Percentiles rank a stretch among this genome's conserved stretches.
Conservation (phyloP, 306 rosid species). For the Myrica gale region DNA sequence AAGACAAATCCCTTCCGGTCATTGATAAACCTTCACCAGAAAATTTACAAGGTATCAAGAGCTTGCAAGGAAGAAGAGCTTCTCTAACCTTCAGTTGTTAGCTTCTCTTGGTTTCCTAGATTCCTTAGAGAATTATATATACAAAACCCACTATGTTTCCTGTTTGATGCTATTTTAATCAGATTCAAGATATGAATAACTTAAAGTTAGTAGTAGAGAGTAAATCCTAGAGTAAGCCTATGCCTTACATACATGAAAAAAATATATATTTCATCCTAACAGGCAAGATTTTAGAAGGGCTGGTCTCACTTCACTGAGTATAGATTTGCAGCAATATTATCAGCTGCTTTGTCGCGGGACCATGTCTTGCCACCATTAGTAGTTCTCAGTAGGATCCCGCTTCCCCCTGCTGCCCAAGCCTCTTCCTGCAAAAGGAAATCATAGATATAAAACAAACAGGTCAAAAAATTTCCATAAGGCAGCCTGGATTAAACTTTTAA, state of each 20-base stretch:
- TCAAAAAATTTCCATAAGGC: background rate
- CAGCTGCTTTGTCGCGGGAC: constrained; percentile 96
- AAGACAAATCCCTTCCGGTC: constrained; percentile 86
- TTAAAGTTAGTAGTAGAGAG: constrained; percentile 9
- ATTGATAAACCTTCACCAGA: constrained; percentile 64
- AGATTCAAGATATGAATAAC: constrained; percentile 16
- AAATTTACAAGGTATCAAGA: constrained; percentile 15
- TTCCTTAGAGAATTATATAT: background rate
- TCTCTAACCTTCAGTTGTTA: constrained; percentile 6
- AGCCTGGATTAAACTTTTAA: background rate
- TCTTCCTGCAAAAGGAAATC: constrained; percentile 53
- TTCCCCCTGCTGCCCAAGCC: constrained; percentile 99
- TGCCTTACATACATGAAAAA: constrained; percentile 19
- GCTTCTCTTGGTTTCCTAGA: background rate
- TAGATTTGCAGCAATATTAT: constrained; percentile 91
- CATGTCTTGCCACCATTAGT: constrained; percentile 93
- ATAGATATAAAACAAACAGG: background rate
- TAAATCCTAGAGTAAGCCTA: constrained; percentile 5
- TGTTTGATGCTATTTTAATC: background rate
- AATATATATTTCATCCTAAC: background rate
- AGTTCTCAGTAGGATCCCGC: constrained; percentile 83
- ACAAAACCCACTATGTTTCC: constrained; percentile 4
- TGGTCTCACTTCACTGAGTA: constrained; percentile 88
- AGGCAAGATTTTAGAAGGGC: constrained; percentile 12
- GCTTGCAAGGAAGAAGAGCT: constrained; percentile 16